These are phyloP conservation scores for Lichtheimia ramosa DNA, from an alignment of 371 early-diverging fungal genomes.

Conservation along the genomic window DNA sequence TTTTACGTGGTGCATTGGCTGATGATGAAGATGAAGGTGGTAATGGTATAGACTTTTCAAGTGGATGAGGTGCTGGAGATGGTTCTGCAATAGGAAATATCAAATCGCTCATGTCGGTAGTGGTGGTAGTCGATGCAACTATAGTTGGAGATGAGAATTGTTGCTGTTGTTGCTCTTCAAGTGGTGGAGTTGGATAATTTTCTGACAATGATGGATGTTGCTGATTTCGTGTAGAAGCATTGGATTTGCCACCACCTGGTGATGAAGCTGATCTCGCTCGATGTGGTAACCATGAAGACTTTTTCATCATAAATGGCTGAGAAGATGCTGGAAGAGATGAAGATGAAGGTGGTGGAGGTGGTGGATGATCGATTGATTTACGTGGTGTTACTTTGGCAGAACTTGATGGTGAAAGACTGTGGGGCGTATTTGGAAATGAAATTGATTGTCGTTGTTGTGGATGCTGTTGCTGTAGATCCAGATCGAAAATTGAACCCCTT, in stretches of 20 bases:
- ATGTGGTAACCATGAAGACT: background rate
- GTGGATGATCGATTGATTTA: constrained; percentile 1
- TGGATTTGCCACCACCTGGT: background rate
- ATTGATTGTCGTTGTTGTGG: background rate
- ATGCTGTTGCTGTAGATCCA: background rate
- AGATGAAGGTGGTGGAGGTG: background rate
- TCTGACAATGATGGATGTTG: background rate
- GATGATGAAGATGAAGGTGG: constrained; percentile 5
- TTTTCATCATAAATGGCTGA: background rate
- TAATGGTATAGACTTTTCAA: background rate
- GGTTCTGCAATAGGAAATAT: background rate
- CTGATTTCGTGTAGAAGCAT: too few relatives aligned
- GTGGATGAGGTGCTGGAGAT: background rate
- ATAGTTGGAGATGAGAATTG: background rate
- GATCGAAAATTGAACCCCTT: constrained; percentile 12
- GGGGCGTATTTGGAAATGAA: constrained; percentile 7
- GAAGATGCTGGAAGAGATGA: too few relatives aligned
- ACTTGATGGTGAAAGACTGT: constrained; percentile 9
- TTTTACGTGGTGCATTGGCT: constrained; percentile 2
- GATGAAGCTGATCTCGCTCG: constrained; percentile 10
- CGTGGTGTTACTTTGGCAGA: constrained; percentile 10
- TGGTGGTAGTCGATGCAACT: background rate
- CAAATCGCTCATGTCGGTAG: background rate
- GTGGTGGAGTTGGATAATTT: constrained; percentile 6
- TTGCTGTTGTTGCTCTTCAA: background rate